phyloP scores from a whole-genome alignment of 371 early-diverging fungal species.

The Mortierella polycephala region DNA sequence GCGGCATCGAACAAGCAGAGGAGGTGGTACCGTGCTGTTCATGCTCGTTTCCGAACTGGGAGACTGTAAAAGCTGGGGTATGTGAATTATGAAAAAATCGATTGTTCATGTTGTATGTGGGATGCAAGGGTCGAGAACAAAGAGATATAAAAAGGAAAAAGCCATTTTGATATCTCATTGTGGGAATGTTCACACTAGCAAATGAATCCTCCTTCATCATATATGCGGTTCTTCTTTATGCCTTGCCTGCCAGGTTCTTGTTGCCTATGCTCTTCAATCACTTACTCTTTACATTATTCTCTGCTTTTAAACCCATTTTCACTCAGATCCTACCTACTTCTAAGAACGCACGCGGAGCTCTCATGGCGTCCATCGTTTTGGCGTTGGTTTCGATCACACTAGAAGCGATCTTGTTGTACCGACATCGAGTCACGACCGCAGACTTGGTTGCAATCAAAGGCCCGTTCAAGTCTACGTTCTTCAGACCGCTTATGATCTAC shows the following conservation, averaged over 20 bases:
- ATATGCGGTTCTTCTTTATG: neutral
- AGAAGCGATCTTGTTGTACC: conserved; percentile 26
- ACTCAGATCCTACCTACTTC: conserved; percentile 37
- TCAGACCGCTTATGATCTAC: conserved; percentile 32
- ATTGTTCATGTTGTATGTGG: neutral
- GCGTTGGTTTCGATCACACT: conserved; percentile 28
- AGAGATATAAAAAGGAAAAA: neutral
- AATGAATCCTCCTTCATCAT: neutral
- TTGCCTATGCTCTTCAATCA: too few relatives aligned
- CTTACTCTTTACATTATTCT: neutral
- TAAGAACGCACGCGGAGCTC: conserved; percentile 24
- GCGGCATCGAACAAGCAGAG: conserved; percentile 1
- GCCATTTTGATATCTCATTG: neutral
- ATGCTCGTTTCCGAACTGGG: conserved; percentile 24
- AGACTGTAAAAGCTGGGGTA: conserved; percentile 31
- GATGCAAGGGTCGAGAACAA: neutral
- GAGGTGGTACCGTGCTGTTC: neutral
- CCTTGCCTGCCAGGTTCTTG: too few relatives aligned
- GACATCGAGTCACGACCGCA: conserved; percentile 18
- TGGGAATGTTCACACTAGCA: neutral
- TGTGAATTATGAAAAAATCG: neutral
- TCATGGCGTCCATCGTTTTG: conserved; percentile 24
- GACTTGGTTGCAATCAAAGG: neutral
- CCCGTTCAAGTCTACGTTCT: conserved; percentile 28
- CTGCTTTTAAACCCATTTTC: neutral